Evolutionary conservation across 306 rosid species (phyloP).

Genomic region (Fagus sylvatica): DNA sequence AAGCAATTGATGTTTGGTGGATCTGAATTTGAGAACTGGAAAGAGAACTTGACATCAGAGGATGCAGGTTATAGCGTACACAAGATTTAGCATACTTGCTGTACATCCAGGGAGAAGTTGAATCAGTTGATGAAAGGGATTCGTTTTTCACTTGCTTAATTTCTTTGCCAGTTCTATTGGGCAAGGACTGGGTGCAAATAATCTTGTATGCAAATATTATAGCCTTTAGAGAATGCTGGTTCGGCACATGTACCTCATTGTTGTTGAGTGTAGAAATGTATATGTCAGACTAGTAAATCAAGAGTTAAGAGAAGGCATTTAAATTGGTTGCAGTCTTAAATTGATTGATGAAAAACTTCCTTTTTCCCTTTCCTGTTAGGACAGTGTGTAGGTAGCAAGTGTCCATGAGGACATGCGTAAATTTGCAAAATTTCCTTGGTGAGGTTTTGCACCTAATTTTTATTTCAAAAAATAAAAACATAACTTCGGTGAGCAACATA

Average conservation of each 20-base stretch:
- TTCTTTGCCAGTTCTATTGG: not conserved
- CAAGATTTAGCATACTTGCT: constrained; percentile 49
- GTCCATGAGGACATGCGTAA: too few species aligned
- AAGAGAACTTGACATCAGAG: constrained; percentile 76
- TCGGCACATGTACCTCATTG: not conserved
- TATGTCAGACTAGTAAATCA: not conserved
- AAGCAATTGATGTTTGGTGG: constrained; percentile 87
- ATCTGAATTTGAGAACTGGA: constrained; percentile 78
- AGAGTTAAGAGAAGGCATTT: not conserved
- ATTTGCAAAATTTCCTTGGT: too few species aligned
- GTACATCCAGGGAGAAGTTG: constrained; percentile 3
- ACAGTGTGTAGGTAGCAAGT: too few species aligned
- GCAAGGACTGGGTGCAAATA: not conserved
- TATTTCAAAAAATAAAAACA: too few species aligned
- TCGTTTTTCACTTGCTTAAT: not conserved
- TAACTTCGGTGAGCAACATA: too few species aligned
- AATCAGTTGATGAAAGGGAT: not conserved
- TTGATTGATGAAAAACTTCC: not conserved
- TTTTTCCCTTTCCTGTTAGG: not conserved
- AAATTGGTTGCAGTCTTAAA: not conserved
- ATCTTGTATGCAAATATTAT: not conserved
- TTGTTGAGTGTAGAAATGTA: not conserved
- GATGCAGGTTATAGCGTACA: constrained; percentile 69
- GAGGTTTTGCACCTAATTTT: too few species aligned
- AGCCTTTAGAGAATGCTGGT: not conserved